Evolutionary conservation across 352 stramenopile species (phyloP).

Genomic region (Pythium aquatile): DNA sequence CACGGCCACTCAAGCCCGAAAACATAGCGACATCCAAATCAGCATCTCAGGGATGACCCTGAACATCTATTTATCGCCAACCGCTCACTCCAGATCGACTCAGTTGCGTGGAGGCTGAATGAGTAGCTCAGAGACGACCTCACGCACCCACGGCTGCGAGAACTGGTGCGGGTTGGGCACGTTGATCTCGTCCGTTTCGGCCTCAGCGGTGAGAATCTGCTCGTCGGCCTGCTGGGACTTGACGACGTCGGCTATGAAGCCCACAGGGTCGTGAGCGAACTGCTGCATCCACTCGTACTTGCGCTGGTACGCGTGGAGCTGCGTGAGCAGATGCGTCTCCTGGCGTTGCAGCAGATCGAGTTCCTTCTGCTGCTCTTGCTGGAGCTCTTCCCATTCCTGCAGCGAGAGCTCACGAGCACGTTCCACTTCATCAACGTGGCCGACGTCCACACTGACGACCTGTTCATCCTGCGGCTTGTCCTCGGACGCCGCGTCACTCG

Average conservation of each 20-base stretch:
- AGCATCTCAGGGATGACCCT: too few relatives aligned
- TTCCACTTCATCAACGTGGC: slow-evolving; percentile 48
- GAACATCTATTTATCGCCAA: too few relatives aligned
- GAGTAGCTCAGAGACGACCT: slow-evolving; percentile 40
- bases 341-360: slow-evolving; percentile 55
- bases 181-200: slow-evolving; percentile 59
- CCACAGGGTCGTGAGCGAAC: slow-evolving; percentile 60
- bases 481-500: slow-evolving; percentile 19
- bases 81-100: neutral
- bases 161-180: slow-evolving; percentile 63
- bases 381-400: slow-evolving; percentile 57
- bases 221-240: slow-evolving; percentile 62
- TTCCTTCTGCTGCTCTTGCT: slow-evolving; percentile 68
- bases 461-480: slow-evolving; percentile 44
- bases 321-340: slow-evolving; percentile 49
- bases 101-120: slow-evolving; percentile 26
- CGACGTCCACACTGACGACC: slow-evolving; percentile 62
- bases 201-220: slow-evolving; percentile 56
- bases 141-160: slow-evolving; percentile 68
- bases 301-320: slow-evolving; percentile 41
- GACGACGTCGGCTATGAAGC: slow-evolving; percentile 59
- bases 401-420: slow-evolving; percentile 35
- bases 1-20: too few relatives aligned
- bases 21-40: too few relatives aligned
- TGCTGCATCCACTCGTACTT: slow-evolving; percentile 75